Evolutionary conservation across 495 filamentous ascomycete genomes (phyloP), one percentile per base, ranked within the genome.

Genomic region (Emericellopsis terricola): DNA sequence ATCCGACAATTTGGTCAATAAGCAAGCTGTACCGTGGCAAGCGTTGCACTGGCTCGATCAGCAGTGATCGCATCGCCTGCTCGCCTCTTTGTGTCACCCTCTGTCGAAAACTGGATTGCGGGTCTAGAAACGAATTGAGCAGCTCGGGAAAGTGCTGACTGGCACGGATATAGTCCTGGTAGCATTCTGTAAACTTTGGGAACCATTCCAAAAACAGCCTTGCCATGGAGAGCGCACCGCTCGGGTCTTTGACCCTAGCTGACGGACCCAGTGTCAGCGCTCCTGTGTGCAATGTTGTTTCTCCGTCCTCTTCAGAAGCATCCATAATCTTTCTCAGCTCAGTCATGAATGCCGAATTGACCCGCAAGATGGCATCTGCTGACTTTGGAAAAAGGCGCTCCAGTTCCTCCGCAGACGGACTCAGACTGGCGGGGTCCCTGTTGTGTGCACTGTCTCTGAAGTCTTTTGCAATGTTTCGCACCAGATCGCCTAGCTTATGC

Each of bases 1-100:
- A 77, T 40, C 73, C 71, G 33, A 82, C 67, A 53, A 99, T 94
- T 41, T 87, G 86, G 56, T 96, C 91, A 41, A 99, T 93, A 42
- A 94, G 74, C 6, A 99, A 61, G 48, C 78, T 93, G 52, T 99
- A 99, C 4, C 89, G 79, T 26, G 89, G 89, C 33, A 99, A 65
- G 16, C 89, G 68, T 51, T 99, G 89, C 7, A 99, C 85, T 1
- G 89, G 89, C 54, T 99, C 89, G 54, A 96, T 96, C 28, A 96
- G 64, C 33, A 86, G 63, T n/a, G 86, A 94, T 26, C 83, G 81
- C 19, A 99, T 62, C 36, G 72, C 65, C 45, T 99, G 91, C 49
- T 99, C 89, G 26, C 89, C 91, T 8, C 76, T 79, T 36, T 86
- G 73, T 27, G 81, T 74, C 1, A 94, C 66, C 36, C 76, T 57